Base-by-base conservation (phyloP, 1,139 yeast genomes). In the Debaryomyces coudertii region DNA sequence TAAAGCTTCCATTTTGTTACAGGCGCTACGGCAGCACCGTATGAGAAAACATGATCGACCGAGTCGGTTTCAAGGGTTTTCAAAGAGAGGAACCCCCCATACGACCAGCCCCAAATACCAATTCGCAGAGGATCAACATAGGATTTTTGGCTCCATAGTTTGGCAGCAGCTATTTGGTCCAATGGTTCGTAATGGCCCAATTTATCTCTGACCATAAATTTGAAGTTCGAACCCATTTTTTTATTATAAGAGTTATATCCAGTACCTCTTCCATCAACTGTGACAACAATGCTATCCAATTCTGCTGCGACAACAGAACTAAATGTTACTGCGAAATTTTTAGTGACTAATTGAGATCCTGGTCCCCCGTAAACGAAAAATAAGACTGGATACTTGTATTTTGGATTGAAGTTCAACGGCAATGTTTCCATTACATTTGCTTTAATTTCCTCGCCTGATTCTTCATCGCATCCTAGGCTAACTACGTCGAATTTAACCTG, bases 31-130 rank as follows among this genome's bases (percentile, higher is more conserved):
- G 92, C 76, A 61, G 84, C 79, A 11, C 92, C 93, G 58, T 80
- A 87, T 41, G 79, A 80, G 66, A 87, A 86, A 2, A 73, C 68
- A 40, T 77, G 73, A 29, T 78, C 73, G 12, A 83, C 79, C 7
- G 66, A 67, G 61, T 87, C 93, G 20, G 77, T 73, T 63, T 87
- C 93, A 43, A 87, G 63, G 0, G 92, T 85, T 58, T 86, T 87
- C 53, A 87, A 71, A 0, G 95, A 85, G 70, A 85, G 74, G 59
- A 79, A 87, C 0, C 93, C 95, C 48, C 95, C 95, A 58, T 86
- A 87, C 2, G 90, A 85, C 92, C 93, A 87, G 5, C 95, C 95
- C 83, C 90, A 87, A 44, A 87, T 79, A 1, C 89, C 88, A 9
- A 86, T 80, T 51, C 80, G 73, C 3, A 70, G 68, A 6, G 67